Evolutionary conservation across 345 rosid genomes (phyloP).

Genomic region (Ceriops decandra): DNA sequence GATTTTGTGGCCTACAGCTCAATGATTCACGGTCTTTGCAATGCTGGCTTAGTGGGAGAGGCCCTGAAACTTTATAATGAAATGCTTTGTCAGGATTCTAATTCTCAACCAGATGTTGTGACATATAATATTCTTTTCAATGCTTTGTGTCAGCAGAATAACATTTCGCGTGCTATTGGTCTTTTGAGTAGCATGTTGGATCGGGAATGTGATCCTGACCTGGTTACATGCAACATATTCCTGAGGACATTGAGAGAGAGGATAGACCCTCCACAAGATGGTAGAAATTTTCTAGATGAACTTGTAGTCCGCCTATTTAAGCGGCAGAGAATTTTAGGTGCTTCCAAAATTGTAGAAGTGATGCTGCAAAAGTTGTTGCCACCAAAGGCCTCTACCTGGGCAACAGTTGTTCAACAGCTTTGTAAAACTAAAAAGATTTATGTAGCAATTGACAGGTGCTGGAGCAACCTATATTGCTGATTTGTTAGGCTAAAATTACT

Average conservation of each 20-base stretch:
- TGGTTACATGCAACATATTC: constrained; percentile 68
- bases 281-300: constrained; percentile 69
- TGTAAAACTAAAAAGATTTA: constrained; percentile 65
- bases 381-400: constrained; percentile 67
- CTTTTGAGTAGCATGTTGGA: constrained; percentile 79
- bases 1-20: constrained; percentile 82
- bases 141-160: constrained; percentile 60
- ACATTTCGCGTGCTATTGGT: constrained; percentile 64
- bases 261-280: constrained; percentile 67
- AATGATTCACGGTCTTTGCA: constrained; percentile 81
- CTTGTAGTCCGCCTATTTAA: constrained; percentile 62
- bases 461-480: constrained; percentile 52
- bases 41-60: constrained; percentile 52
- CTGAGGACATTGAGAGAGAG: constrained; percentile 63
- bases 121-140: constrained; percentile 78
- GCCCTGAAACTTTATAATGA: constrained; percentile 74
- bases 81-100: constrained; percentile 73
- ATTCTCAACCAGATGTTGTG: constrained; percentile 77
- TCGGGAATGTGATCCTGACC: constrained; percentile 75
- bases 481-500: background rate
- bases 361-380: constrained; percentile 68
- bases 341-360: constrained; percentile 62
- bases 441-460: constrained; percentile 59
- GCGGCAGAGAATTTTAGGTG: constrained; percentile 59
- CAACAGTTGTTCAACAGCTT: constrained; percentile 53